Conservation (phyloP, 179 eudicot species). For the Silene noctiflora region DNA sequence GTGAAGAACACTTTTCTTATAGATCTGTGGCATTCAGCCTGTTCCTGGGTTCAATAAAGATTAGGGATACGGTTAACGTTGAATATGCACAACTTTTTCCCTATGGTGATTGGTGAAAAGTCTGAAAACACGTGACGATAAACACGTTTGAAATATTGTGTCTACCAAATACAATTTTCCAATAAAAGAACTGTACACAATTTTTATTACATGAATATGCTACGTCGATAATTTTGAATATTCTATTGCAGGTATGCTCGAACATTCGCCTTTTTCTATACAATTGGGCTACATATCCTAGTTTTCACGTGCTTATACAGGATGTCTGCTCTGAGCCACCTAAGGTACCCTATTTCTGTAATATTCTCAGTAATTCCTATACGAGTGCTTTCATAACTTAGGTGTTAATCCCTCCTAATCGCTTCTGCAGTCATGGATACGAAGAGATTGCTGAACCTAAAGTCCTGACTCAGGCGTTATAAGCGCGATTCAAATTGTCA, state of each 20-base stretch:
- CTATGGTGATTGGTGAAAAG: too few species aligned
- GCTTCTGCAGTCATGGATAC: constrained; percentile 63
- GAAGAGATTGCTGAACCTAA: constrained; percentile 41
- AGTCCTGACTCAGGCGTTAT: constrained; percentile 31
- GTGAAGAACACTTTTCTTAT: background rate
- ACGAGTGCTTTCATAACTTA: background rate
- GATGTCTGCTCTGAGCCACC: constrained; percentile 94
- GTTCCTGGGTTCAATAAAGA: background rate
- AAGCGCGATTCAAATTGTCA: constrained; percentile 15
- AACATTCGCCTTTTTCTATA: constrained; percentile 95
- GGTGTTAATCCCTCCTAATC: constrained; percentile 13
- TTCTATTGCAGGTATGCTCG: constrained; percentile 73
- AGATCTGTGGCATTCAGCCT: background rate
- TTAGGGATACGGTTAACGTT: too few species aligned
- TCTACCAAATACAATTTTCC: background rate
- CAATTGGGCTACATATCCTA: constrained; percentile 87
- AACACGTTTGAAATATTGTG: background rate
- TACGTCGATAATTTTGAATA: background rate
- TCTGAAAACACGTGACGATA: too few species aligned
- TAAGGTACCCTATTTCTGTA: constrained; percentile 52
- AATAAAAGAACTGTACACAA: background rate
- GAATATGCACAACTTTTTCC: too few species aligned
- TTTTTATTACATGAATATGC: background rate
- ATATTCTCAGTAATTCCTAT: background rate
- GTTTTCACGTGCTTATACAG: constrained; percentile 92